These are phyloP conservation scores for Mortierella hygrophila DNA, from an alignment of 192 early-diverging fungal species.

Conservation along the genomic window DNA sequence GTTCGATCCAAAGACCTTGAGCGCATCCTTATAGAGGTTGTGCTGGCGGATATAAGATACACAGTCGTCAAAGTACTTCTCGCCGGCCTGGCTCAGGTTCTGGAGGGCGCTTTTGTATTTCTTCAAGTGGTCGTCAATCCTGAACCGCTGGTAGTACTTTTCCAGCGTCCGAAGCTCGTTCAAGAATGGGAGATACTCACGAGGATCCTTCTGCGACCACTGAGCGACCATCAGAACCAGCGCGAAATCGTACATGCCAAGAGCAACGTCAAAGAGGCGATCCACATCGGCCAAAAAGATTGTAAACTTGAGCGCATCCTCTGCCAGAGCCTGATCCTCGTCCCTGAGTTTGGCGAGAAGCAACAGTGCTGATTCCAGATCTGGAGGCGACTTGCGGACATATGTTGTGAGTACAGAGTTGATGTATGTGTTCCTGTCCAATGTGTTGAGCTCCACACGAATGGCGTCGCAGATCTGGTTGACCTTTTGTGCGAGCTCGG, in stretches of 20 bases:
- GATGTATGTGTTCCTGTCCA: conserved; percentile 71
- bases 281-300: conserved; percentile 94
- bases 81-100: conserved; percentile 73
- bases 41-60: conserved; percentile 75
- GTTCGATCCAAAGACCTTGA: conserved; percentile 66
- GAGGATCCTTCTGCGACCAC: conserved; percentile 95
- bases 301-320: conserved; percentile 89
- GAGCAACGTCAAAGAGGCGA: conserved; percentile 88
- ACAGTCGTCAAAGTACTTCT: conserved; percentile 69
- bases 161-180: conserved; percentile 82
- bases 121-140: conserved; percentile 89
- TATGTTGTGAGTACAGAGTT: conserved; percentile 89
- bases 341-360: conserved; percentile 76
- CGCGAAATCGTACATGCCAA: conserved; percentile 95
- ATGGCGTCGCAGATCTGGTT: conserved; percentile 81
- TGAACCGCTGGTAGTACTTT: conserved; percentile 84
- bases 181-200: conserved; percentile 94
- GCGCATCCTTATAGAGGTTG: conserved; percentile 70
- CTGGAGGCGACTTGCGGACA: conserved; percentile 83
- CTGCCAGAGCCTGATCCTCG: conserved; percentile 73
- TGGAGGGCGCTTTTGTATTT: conserved; percentile 75
- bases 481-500: conserved; percentile 70
- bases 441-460: conserved; percentile 67
- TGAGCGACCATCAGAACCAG: conserved; percentile 97
- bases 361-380: conserved; percentile 83